Conservation (phyloP, 176 grass and related monocot genomes). For the Carex kokanica region DNA sequence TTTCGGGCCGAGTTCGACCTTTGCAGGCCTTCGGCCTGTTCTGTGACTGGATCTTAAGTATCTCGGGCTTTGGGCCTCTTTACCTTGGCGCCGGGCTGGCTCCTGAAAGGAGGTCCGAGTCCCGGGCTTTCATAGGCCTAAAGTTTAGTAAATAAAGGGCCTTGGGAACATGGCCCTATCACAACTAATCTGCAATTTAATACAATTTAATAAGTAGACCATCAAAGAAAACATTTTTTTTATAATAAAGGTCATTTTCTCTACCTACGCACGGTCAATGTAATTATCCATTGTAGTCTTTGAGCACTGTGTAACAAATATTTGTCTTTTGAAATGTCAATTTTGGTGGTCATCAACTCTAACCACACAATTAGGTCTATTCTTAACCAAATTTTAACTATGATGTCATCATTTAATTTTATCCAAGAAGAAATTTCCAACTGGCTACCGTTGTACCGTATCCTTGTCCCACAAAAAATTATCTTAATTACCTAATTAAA, state of each 20-base stretch:
- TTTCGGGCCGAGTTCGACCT: too few species aligned
- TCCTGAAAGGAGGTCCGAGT: too few species aligned
- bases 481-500: not conserved
- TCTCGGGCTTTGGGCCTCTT: too few species aligned
- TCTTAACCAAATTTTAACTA: slow-evolving; percentile 1
- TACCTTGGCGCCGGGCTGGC: too few species aligned
- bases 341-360: not conserved
- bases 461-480: not conserved
- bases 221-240: not conserved
- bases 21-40: too few species aligned
- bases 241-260: slow-evolving; percentile 3
- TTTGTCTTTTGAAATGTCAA: not conserved
- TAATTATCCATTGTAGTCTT: not conserved
- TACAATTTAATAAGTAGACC: slow-evolving; percentile 17
- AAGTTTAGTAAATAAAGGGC: too few species aligned
- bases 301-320: not conserved
- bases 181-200: not conserved
- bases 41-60: too few species aligned
- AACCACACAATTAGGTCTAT: not conserved
- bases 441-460: not conserved
- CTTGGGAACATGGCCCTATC: too few species aligned
- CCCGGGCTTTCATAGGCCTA: too few species aligned
- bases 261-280: not conserved
- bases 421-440: not conserved
- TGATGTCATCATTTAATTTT: slow-evolving; percentile 6